phyloP scores from a whole-genome alignment of 371 early-diverging fungal species.

The Actinomucor elegans region DNA sequence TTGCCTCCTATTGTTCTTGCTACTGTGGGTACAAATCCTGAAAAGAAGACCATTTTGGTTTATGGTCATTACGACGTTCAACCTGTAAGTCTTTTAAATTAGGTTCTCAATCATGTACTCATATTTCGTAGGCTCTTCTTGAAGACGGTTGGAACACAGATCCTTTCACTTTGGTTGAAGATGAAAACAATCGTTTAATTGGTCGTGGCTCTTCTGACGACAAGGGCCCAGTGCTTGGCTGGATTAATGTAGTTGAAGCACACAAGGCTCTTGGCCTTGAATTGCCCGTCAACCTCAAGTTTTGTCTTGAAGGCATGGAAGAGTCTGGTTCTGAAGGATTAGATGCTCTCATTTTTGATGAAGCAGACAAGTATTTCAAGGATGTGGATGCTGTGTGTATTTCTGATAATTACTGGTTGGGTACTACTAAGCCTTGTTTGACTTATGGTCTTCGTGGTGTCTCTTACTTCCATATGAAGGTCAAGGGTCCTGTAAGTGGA shows the following conservation, averaged over 20 bases:
- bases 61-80: slow-evolving; percentile 97
- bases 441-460: slow-evolving; percentile 97
- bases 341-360: slow-evolving; percentile 82
- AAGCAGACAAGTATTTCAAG: slow-evolving; percentile 85
- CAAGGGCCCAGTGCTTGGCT: slow-evolving; percentile 93
- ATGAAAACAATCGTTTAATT: slow-evolving; percentile 78
- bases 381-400: slow-evolving; percentile 94
- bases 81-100: slow-evolving; percentile 54
- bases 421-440: slow-evolving; percentile 93
- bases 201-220: slow-evolving; percentile 96
- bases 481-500: slow-evolving; percentile 75
- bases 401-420: slow-evolving; percentile 97
- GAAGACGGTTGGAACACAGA: slow-evolving; percentile 96
- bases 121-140: slow-evolving; percentile 65
- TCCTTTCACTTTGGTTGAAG: slow-evolving; percentile 88
- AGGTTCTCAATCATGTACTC: not conserved
- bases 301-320: slow-evolving; percentile 97
- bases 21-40: slow-evolving; percentile 84
- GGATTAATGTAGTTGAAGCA: slow-evolving; percentile 94
- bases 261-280: slow-evolving; percentile 88
- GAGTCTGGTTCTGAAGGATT: slow-evolving; percentile 90
- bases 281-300: slow-evolving; percentile 90
- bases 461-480: slow-evolving; percentile 79
- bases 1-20: slow-evolving; percentile 94
- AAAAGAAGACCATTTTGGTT: slow-evolving; percentile 93